Percentiles rank a stretch among this genome's conserved stretches.
These are phyloP conservation scores for Mycena maculata DNA, from an alignment of 768 basidiomycete species.

Conservation along the genomic window DNA sequence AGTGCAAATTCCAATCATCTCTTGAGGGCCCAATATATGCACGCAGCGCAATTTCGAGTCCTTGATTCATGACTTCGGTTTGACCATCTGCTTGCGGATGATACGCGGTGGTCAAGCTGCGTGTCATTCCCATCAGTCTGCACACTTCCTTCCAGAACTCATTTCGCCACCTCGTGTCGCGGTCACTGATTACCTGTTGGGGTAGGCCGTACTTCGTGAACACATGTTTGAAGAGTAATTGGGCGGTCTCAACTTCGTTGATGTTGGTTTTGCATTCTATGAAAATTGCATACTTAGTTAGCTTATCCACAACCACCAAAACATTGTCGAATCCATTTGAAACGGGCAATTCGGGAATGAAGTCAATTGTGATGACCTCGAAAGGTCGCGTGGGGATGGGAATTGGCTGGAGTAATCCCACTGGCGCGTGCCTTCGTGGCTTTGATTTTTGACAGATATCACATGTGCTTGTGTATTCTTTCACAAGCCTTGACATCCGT, in stretches of 20 bases:
- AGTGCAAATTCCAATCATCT: slow-evolving; percentile 39
- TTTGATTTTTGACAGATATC: too few species aligned
- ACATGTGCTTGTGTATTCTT: not conserved
- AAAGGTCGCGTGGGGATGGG: too few species aligned
- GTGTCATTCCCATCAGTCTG: slow-evolving; percentile 39
- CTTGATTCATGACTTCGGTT: slow-evolving; percentile 48
- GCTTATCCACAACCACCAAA: too few species aligned
- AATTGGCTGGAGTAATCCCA: not conserved
- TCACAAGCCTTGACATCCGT: not conserved
- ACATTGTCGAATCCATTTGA: too few species aligned
- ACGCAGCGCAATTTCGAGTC: slow-evolving; percentile 43
- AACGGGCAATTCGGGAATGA: too few species aligned
- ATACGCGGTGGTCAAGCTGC: slow-evolving; percentile 40
- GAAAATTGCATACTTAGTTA: too few species aligned
- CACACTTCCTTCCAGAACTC: slow-evolving; percentile 44
- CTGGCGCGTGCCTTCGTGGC: not conserved
- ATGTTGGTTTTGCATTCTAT: too few species aligned
- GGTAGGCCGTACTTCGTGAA: slow-evolving; percentile 5
- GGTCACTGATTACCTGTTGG: slow-evolving; percentile 44
- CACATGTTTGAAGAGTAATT: not conserved
- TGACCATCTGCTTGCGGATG: slow-evolving; percentile 52
- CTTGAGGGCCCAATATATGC: slow-evolving; percentile 40
- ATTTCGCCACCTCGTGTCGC: slow-evolving; percentile 39
- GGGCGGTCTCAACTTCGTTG: not conserved
- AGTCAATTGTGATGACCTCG: too few species aligned